Percentiles rank a stretch among this genome's conserved stretches.
Evolutionary conservation across 352 stramenopile species (phyloP).

Genomic region (Globisporangium viniferum): DNA sequence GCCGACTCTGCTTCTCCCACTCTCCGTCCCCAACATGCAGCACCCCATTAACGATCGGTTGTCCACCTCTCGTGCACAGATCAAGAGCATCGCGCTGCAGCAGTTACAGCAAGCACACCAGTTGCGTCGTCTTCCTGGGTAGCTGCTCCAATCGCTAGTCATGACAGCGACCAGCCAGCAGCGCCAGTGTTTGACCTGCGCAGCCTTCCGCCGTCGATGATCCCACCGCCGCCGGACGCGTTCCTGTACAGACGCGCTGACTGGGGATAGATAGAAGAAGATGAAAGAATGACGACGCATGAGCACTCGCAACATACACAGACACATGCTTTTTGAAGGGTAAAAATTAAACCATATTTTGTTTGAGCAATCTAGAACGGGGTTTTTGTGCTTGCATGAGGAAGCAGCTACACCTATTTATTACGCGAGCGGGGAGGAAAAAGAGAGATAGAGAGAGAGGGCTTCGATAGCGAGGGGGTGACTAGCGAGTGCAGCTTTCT

Average conservation of each 20-base stretch:
- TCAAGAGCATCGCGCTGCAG: conserved; percentile 30
- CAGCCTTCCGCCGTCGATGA: conserved; percentile 69
- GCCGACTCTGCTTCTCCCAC: background rate
- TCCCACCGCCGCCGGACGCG: conserved; percentile 46
- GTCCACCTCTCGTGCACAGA: conserved; percentile 20
- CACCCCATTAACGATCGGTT: background rate
- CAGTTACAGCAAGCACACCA: background rate
- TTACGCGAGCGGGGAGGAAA: conserved; percentile 8
- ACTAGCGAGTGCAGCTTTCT: background rate
- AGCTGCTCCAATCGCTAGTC: background rate
- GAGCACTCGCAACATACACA: background rate
- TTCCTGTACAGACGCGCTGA: conserved; percentile 47
- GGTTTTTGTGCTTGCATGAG: conserved; percentile 20
- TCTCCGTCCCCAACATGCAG: background rate
- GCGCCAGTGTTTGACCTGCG: conserved; percentile 14
- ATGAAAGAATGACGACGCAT: background rate
- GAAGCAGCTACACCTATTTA: conserved; percentile 39
- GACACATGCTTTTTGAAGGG: background rate
- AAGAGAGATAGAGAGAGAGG: background rate
- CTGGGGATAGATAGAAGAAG: conserved; percentile 40
- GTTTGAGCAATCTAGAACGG: conserved; percentile 20
- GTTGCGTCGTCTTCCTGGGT: background rate
- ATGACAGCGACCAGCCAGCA: background rate
- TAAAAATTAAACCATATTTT: conserved; percentile 10
- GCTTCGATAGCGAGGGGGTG: background rate